phyloP scores from a whole-genome alignment of 2,329 filamentous ascomycete genomes.

The Parastagonospora avenae region DNA sequence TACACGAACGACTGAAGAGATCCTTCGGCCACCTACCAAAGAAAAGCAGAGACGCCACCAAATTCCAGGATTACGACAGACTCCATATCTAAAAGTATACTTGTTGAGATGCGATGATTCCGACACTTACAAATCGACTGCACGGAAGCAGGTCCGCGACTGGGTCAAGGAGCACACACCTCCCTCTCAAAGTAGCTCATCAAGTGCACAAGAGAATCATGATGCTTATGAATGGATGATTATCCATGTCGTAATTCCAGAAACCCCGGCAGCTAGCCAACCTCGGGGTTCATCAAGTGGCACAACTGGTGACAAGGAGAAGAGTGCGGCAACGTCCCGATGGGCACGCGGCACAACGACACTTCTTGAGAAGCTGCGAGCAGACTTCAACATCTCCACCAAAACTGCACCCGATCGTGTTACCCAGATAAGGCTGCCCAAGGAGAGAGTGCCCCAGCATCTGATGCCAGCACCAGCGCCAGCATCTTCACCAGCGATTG shows the following conservation, averaged over 20 bases:
- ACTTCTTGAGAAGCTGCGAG: constrained; percentile 84
- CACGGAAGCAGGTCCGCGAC: constrained; percentile 79
- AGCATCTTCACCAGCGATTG: constrained; percentile 38
- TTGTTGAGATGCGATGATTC: constrained; percentile 94
- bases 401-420: constrained; percentile 79
- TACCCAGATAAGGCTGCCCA: constrained; percentile 78
- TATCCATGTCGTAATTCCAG: constrained; percentile 87
- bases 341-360: constrained; percentile 82
- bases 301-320: constrained; percentile 66
- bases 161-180: constrained; percentile 83
- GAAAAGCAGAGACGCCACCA: constrained; percentile 76
- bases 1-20: constrained; percentile 33
- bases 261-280: constrained; percentile 79
- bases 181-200: constrained; percentile 59
- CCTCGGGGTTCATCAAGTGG: constrained; percentile 63
- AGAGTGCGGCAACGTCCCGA: constrained; percentile 67
- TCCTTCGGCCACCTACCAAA: constrained; percentile 23
- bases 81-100: constrained; percentile 90
- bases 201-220: constrained; percentile 82
- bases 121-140: constrained; percentile 84
- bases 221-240: constrained; percentile 97
- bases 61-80: constrained; percentile 89
- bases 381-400: constrained; percentile 82
- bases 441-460: constrained; percentile 52
- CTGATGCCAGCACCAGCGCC: constrained; percentile 51